These are phyloP conservation scores for Hymenoscyphus linearis DNA, from an alignment of 2,329 filamentous ascomycete species.

Conservation along the genomic window DNA sequence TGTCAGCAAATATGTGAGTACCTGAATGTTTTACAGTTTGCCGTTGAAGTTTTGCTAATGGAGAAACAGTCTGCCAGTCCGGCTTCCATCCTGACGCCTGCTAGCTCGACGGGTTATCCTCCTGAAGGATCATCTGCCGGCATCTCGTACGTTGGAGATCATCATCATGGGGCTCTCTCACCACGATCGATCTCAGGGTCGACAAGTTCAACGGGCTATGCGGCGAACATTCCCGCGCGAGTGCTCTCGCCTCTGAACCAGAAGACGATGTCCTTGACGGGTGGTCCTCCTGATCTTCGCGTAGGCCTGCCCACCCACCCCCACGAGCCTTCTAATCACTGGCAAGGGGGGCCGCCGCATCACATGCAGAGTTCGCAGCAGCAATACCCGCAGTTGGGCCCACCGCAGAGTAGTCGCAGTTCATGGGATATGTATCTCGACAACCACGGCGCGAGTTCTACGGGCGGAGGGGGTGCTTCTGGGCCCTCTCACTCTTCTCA, in stretches of 20 bases:
- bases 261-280: slow-evolving; percentile 23
- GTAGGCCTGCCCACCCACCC: slow-evolving; percentile 23
- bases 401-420: slow-evolving; percentile 18
- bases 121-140: slow-evolving; percentile 26
- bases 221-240: slow-evolving; percentile 22
- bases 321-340: slow-evolving; percentile 25
- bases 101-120: slow-evolving; percentile 30
- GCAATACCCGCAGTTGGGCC: slow-evolving; percentile 21
- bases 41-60: slow-evolving; percentile 12
- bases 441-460: slow-evolving; percentile 26
- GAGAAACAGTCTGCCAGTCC: slow-evolving; percentile 30
- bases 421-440: slow-evolving; percentile 34
- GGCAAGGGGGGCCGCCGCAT: slow-evolving; percentile 24
- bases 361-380: slow-evolving; percentile 27
- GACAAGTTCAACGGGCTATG: slow-evolving; percentile 26
- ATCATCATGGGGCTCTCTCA: slow-evolving; percentile 30
- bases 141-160: slow-evolving; percentile 26
- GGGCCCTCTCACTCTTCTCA: slow-evolving; percentile 20
- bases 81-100: slow-evolving; percentile 31
- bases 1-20: slow-evolving; percentile 76
- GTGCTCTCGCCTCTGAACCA: slow-evolving; percentile 27
- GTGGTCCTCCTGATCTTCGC: slow-evolving; percentile 29
- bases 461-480: slow-evolving; percentile 10
- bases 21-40: neutral
- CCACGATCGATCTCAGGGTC: slow-evolving; percentile 30